Evolutionary conservation across 371 early-diverging fungal species (phyloP), one percentile per base, ranked within the genome.

Genomic region (Circinella minor): DNA sequence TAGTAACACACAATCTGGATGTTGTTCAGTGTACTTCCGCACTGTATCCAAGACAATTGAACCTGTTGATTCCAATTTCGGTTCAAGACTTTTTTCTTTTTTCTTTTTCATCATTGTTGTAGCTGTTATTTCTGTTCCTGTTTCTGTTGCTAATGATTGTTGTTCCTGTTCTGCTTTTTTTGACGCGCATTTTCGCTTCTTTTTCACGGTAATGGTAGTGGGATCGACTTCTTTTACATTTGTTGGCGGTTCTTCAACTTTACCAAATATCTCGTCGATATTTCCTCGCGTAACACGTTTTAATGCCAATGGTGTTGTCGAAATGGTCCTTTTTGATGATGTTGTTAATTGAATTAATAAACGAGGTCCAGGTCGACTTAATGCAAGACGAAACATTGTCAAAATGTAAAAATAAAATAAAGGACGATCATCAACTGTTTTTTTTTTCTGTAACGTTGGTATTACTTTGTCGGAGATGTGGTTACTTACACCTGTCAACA

Each of bases 1-100:
- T 20, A 97, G 82, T 4, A 96, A 77, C 13, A 96, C 90, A 70
- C 94, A 93, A 6, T 87, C 71, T 0, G 95, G 95, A 72, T 95
- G 86, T 43, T 88, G 71, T 46, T 81, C 75, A n/a, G 89, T 90
- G 67, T 86, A 83, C 57, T 89, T 85, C 49, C 90, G 78, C n/a
- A 93, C 92, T 11, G 81, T 70, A 68, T 84, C 82, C 3, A 84
- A 49, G 3, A 84, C 85, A n/a, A 82, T 68, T 1, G 85, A 84
- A 3, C 84, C 84, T 36, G 80, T 75, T 4, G 77, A 67, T 4
- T 71, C 55, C 34, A 65, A 64, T 39, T 61, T 69, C 20, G 70
- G 65, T 48, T 67, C 66, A 3, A 79, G 69, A 34, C 27, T 34
- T 57, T 5, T 15, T 14, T 51, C 15, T 13, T 51, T 51, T 51